phyloP scores from a whole-genome alignment of 2,329 filamentous ascomycete genomes.

The Colletotrichum lini region DNA sequence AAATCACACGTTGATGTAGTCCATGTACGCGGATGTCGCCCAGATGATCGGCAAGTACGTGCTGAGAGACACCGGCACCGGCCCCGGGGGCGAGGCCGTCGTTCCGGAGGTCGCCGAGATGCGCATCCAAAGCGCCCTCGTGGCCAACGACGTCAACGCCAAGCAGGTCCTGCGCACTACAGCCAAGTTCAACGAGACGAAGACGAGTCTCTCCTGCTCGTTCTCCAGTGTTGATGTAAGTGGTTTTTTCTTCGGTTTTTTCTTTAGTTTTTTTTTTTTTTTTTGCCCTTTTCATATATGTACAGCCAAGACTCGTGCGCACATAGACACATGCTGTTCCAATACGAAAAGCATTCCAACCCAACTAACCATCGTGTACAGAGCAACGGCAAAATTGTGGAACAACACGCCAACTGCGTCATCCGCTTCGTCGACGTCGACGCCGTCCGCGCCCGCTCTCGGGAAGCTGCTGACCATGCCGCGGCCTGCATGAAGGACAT shows the following conservation, averaged over 20 bases:
- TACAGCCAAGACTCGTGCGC: too few species aligned
- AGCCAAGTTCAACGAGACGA: conserved; percentile 68
- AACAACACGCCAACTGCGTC: conserved; percentile 73
- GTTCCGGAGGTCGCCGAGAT: conserved; percentile 76
- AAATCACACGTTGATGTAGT: conserved; percentile 26
- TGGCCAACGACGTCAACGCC: conserved; percentile 63
- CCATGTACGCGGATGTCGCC: conserved; percentile 71
- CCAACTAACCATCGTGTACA: conserved; percentile 68
- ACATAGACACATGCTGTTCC: too few species aligned
- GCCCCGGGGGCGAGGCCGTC: conserved; percentile 61
- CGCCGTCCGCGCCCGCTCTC: conserved; percentile 75
- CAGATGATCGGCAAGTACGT: conserved; percentile 74
- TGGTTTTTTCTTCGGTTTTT: too few species aligned
- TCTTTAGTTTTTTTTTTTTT: too few species aligned
- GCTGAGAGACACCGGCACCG: conserved; percentile 73
- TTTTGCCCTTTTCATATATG: too few species aligned
- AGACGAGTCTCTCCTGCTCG: not conserved
- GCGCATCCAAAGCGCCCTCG: conserved; percentile 79
- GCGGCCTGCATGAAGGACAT: conserved; percentile 72
- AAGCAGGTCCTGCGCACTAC: conserved; percentile 73
- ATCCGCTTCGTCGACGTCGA: conserved; percentile 71
- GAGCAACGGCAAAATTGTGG: conserved; percentile 70
- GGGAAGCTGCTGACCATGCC: conserved; percentile 78
- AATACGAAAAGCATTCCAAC: conserved; percentile 10
- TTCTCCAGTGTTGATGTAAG: conserved; percentile 26